Evolutionary conservation across 2,329 filamentous ascomycete genomes (phyloP).

Genomic region (Verticillium dahliae): DNA sequence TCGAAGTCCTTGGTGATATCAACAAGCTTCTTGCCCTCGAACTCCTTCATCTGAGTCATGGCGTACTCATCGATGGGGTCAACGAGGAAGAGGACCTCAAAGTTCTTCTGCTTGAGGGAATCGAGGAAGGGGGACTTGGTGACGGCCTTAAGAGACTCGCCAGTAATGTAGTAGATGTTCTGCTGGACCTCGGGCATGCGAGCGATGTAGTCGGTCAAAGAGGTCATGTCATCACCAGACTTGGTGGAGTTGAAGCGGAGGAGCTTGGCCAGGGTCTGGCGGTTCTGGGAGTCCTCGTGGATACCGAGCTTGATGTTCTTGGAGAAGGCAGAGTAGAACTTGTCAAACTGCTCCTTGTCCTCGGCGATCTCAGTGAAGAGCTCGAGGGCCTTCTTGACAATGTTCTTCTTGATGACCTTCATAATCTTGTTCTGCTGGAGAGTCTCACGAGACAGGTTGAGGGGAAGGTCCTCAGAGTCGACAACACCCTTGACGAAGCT

Average conservation of each 20-base stretch:
- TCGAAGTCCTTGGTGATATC: slow-evolving; percentile 99
- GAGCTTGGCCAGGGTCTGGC: slow-evolving; percentile 86
- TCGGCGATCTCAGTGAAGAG: slow-evolving; percentile 98
- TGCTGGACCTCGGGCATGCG: slow-evolving; percentile 99
- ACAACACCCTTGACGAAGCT: slow-evolving; percentile 99
- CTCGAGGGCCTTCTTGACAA: slow-evolving; percentile 99
- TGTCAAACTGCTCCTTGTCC: slow-evolving; percentile 99
- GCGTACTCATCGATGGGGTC: slow-evolving; percentile 99
- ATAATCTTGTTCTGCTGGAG: slow-evolving; percentile 99
- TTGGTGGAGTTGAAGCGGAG: slow-evolving; percentile 99
- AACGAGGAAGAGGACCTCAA: slow-evolving; percentile 98
- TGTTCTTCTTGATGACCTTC: slow-evolving; percentile 99
- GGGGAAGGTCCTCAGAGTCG: slow-evolving; percentile 97
- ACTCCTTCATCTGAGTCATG: slow-evolving; percentile 99
- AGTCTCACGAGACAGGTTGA: slow-evolving; percentile 99
- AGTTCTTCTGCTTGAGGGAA: slow-evolving; percentile 96
- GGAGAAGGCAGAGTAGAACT: slow-evolving; percentile 99
- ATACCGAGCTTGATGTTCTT: slow-evolving; percentile 99
- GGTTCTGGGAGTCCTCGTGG: slow-evolving; percentile 99
- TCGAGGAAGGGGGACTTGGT: slow-evolving; percentile 98
- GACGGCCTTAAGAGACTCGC: slow-evolving; percentile 98
- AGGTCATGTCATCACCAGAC: slow-evolving; percentile 93
- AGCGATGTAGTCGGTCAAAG: slow-evolving; percentile 93
- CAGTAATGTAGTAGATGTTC: slow-evolving; percentile 99
- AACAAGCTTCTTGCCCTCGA: slow-evolving; percentile 99